These are phyloP conservation scores for Polysphondylium violaceum DNA, from an alignment of 78 protist species.

Conservation along the genomic window DNA sequence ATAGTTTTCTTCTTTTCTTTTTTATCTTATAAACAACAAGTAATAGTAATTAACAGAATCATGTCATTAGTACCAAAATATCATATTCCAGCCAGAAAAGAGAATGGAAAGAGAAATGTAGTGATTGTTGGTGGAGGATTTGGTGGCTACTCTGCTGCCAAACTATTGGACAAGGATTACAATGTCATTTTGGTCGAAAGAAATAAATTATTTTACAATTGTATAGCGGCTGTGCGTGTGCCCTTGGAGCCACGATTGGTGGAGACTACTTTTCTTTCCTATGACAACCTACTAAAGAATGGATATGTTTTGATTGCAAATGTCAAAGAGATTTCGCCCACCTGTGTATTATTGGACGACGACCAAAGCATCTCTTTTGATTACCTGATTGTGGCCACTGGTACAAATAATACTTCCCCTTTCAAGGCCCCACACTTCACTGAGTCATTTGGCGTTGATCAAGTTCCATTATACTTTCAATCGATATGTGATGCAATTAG, in stretches of 20 bases:
- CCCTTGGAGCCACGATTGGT: conserved; percentile 31
- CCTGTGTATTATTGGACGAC: neutral
- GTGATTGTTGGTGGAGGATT: conserved; percentile 78
- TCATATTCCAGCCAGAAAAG: no score
- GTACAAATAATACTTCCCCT: conserved; percentile 37
- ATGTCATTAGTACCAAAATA: no score
- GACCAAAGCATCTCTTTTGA: conserved; percentile 22
- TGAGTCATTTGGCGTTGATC: no score
- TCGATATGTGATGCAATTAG: neutral
- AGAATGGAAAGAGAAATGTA: conserved; percentile 53
- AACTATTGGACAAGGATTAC: conserved; percentile 31
- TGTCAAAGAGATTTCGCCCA: conserved; percentile 35
- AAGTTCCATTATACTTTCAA: neutral
- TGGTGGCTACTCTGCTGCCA: conserved; percentile 50
- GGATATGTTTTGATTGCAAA: conserved; percentile 18
- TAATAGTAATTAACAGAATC: no score
- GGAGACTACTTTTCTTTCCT: conserved; percentile 19
- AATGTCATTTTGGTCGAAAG: conserved; percentile 71
- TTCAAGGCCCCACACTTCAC: conserved; percentile 37
- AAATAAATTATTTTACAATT: conserved; percentile 42
- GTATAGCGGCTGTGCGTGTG: conserved; percentile 27
- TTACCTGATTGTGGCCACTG: conserved; percentile 64
- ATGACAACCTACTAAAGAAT: conserved; percentile 44
- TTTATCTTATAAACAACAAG: no score
- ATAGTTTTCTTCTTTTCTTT: no score